Percentiles rank a stretch among this genome's conserved stretches.
Conservation (phyloP, 768 basidiomycete species). For the Russula sp. region DNA sequence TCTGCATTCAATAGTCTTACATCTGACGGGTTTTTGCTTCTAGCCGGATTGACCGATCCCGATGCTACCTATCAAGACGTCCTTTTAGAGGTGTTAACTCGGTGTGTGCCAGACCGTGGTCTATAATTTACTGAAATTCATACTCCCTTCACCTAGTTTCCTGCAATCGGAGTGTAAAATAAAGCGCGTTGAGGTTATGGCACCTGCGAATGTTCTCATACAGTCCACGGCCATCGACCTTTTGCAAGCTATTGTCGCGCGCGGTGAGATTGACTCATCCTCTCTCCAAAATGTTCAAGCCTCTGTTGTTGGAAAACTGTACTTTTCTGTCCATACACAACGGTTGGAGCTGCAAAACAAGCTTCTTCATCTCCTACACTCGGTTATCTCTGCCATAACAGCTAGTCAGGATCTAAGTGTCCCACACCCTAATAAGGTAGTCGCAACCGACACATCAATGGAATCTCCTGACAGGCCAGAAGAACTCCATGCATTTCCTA, state of each 20-base stretch:
- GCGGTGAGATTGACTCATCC: slow-evolving; percentile 66
- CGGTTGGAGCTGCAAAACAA: slow-evolving; percentile 88
- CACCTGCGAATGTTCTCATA: slow-evolving; percentile 50
- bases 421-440: slow-evolving; percentile 2
- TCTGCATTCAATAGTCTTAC: slow-evolving; percentile 12
- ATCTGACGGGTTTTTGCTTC: slow-evolving; percentile 12
- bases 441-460: slow-evolving; percentile 2
- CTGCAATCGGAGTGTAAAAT: slow-evolving; percentile 70
- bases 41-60: slow-evolving; percentile 28
- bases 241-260: slow-evolving; percentile 71
- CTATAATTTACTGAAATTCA: background rate
- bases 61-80: slow-evolving; percentile 72
- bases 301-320: slow-evolving; percentile 67
- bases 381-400: slow-evolving; percentile 63
- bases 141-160: slow-evolving; percentile 44
- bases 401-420: slow-evolving; percentile 27
- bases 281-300: slow-evolving; percentile 61
- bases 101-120: slow-evolving; percentile 37
- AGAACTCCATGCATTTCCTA: slow-evolving; percentile 35
- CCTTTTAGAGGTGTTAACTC: slow-evolving; percentile 61
- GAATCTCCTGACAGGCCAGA: slow-evolving; percentile 29
- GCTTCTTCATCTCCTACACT: slow-evolving; percentile 84
- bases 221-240: slow-evolving; percentile 76
- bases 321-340: slow-evolving; percentile 56
- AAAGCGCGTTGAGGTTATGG: slow-evolving; percentile 43